Conservation (phyloP, 495 filamentous ascomycete genomes). For the Podospora sp. region DNA sequence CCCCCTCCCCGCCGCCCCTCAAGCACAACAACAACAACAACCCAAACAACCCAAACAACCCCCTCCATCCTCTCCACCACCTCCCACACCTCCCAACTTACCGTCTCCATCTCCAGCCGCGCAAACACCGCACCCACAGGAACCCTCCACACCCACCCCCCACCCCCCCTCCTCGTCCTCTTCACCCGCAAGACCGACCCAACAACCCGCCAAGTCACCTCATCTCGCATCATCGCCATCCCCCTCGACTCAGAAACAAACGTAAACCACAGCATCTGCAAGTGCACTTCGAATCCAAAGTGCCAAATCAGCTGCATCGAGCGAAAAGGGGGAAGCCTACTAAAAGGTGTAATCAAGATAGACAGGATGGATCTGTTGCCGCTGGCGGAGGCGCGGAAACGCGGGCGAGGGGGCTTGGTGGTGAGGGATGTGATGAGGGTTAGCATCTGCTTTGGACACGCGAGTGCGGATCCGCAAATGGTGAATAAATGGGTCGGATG, state of each 20-base stretch:
- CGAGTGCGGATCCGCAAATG: not conserved
- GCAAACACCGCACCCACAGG: not conserved
- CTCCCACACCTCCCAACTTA: not conserved
- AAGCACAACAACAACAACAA: not conserved
- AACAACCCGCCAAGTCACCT: not conserved
- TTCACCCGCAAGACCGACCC: slow-evolving; percentile 6
- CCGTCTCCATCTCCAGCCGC: slow-evolving; percentile 7
- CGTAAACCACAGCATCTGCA: too few species aligned
- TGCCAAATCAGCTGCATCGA: too few species aligned
- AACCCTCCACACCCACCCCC: slow-evolving; percentile 15
- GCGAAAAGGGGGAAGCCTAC: too few species aligned
- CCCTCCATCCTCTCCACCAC: not conserved
- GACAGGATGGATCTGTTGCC: not conserved
- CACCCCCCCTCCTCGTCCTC: slow-evolving; percentile 17
- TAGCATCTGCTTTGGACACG: not conserved
- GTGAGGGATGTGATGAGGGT: not conserved
- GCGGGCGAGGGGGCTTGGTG: not conserved
- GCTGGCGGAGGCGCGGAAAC: not conserved
- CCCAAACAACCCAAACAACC: not conserved
- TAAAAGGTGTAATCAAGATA: too few species aligned
- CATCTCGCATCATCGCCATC: not conserved
- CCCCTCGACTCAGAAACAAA: not conserved
- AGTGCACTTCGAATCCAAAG: too few species aligned
- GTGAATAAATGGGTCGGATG: too few species aligned
- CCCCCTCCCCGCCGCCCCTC: not conserved